Base-by-base conservation (phyloP, 2,329 filamentous ascomycete species). In the Emergomyces orientalis region DNA sequence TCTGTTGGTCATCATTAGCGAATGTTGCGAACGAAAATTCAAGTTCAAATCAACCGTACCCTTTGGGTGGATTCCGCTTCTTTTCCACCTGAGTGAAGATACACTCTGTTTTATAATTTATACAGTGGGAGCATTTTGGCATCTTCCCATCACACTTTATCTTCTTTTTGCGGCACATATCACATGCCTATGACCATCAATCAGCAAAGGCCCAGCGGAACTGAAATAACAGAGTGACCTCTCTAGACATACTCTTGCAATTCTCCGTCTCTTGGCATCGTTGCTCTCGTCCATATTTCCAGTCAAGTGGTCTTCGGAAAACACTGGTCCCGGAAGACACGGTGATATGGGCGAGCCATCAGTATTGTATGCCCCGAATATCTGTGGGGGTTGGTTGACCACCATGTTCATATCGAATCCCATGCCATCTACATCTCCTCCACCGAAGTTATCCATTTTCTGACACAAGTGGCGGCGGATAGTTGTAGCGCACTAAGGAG, bases 61-160 rank as follows among this genome's bases (percentile, higher is more conserved):
- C 93, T 81, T 97, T 99, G 0, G 93, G 94, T 61, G 94, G 93
- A 75, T 89, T 94, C 64, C 94, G 85, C 82, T 99, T 99, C 86
- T 99, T 99, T 80, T 99, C 94, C 45, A 97, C 92, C 74, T 96
- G 91, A 0, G 94, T 97, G 73, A 97, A 97, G 69, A 96, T 85
- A 75, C 93, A 99, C 70, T 96, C 91, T 5, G 92, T 97, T 82
- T 97, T 97, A 81, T 97, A 97, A 76, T 97, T 97, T 75, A 89
- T 88, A 76, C 93, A 99, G 77, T 97, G 94, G 8, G 90, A 92
- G 77, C 94, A 99, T 65, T 91, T 87, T 45, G 94, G 93, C 77
- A 96, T 86, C 78, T 95, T 96, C 68, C 94, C 93, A 73, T 97
- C 94, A 77, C 93, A 97, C 79, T 97, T 97, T 78, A 97, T 96